A percentile compares a stretch with the other conserved stretches of the same genome.
phyloP scores from a whole-genome alignment of 2,329 filamentous ascomycete genomes.

The Pseudogymnoascus sp. region DNA sequence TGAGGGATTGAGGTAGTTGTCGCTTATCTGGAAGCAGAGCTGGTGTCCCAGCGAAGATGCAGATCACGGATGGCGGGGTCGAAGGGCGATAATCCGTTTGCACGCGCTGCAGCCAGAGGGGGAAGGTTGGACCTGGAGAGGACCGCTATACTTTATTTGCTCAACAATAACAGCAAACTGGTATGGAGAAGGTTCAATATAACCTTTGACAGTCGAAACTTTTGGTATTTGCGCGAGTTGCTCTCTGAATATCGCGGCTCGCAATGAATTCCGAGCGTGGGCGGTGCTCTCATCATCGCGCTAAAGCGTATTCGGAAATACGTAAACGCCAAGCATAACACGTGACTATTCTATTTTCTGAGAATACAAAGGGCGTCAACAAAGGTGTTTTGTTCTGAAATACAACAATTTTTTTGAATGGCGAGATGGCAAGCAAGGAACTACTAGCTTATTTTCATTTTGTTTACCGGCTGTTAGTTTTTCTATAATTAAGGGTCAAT shows the following conservation, averaged over 20 bases:
- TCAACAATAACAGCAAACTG: not conserved
- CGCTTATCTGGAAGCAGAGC: constrained; percentile 8
- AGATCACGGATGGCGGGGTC: constrained; percentile 7
- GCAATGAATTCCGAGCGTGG: constrained; percentile 8
- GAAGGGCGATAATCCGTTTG: not conserved
- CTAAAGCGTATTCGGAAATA: constrained; percentile 3
- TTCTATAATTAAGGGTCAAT: not conserved
- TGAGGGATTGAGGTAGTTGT: constrained; percentile 7
- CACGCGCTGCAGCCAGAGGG: not conserved
- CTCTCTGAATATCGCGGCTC: constrained; percentile 8
- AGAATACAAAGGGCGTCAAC: not conserved
- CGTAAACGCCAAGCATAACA: constrained; percentile 1
- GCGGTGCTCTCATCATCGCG: constrained; percentile 1
- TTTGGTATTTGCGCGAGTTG: not conserved
- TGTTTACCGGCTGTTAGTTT: not conserved
- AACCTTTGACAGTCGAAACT: constrained; percentile 1
- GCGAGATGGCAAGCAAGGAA: not conserved
- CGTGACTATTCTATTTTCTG: not conserved
- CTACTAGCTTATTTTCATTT: not conserved
- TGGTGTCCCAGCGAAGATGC: not conserved
- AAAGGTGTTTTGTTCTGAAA: not conserved
- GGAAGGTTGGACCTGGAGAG: not conserved
- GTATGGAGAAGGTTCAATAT: constrained; percentile 3
- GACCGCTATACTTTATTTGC: not conserved
- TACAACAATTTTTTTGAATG: no score